A percentile compares a stretch with the other conserved stretches of the same genome.
These are phyloP conservation scores for Termitomyces heimii DNA, from an alignment of 768 basidiomycete genomes.

Conservation along the genomic window DNA sequence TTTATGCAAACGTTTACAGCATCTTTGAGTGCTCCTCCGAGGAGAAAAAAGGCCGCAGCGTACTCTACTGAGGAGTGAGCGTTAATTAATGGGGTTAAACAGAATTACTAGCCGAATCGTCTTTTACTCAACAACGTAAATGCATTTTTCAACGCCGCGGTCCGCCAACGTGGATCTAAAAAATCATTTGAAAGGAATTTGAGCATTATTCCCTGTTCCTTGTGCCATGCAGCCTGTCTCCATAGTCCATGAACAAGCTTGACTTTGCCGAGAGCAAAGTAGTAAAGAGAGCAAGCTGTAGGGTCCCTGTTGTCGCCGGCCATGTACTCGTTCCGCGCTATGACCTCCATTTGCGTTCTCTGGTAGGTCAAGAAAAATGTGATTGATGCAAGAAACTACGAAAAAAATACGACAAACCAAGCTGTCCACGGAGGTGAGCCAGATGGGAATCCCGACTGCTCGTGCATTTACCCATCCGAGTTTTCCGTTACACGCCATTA, in stretches of 20 bases:
- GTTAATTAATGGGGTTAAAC: background rate
- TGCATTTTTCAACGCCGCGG: constrained; percentile 94
- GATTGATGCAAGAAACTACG: background rate
- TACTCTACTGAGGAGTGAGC: constrained; percentile 57
- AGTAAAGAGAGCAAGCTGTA: constrained; percentile 82
- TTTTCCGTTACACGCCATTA: constrained; percentile 70
- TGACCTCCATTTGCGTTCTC: constrained; percentile 77
- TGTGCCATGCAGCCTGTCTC: constrained; percentile 93
- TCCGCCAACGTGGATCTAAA: constrained; percentile 74
- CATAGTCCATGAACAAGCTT: constrained; percentile 93
- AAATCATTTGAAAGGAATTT: constrained; percentile 94
- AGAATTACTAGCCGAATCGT: constrained; percentile 66
- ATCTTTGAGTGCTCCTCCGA: constrained; percentile 84
- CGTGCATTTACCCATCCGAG: constrained; percentile 89
- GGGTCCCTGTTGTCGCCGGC: constrained; percentile 84
- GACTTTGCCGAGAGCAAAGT: constrained; percentile 90
- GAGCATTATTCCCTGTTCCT: constrained; percentile 83
- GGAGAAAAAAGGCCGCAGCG: constrained; percentile 96
- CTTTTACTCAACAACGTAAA: constrained; percentile 88
- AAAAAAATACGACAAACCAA: constrained; percentile 48
- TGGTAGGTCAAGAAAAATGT: constrained; percentile 23
- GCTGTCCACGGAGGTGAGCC: constrained; percentile 75
- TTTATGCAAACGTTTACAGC: constrained; percentile 87
- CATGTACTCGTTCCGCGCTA: constrained; percentile 94
- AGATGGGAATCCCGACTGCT: constrained; percentile 80